Conservation (phyloP, 768 basidiomycete genomes). For the Pleurotus djamor region DNA sequence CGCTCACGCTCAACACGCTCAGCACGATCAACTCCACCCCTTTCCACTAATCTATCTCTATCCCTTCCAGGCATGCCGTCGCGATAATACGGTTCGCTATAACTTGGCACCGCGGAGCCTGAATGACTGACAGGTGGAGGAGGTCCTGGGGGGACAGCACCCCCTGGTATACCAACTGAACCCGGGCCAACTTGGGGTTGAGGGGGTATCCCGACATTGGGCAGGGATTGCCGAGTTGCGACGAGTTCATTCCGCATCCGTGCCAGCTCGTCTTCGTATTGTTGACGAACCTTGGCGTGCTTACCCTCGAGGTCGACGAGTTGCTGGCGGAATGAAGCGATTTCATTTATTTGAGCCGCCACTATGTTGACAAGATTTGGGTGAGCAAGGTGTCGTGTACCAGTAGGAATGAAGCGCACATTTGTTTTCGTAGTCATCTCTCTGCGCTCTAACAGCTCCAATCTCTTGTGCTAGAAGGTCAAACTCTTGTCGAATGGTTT, state of each 20-base stretch:
- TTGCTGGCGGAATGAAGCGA: constrained; percentile 85
- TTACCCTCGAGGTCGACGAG: constrained; percentile 91
- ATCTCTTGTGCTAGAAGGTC: constrained; percentile 72
- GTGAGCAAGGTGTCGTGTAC: neutral
- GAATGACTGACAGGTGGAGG: constrained; percentile 12
- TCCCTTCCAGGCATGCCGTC: neutral
- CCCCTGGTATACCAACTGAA: constrained; percentile 11
- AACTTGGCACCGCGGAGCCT: constrained; percentile 15
- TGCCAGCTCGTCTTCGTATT: constrained; percentile 83
- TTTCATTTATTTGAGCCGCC: constrained; percentile 81
- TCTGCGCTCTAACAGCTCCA: constrained; percentile 63
- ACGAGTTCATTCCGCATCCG: constrained; percentile 71
- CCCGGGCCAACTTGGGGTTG: constrained; percentile 34
- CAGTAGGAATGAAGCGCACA: constrained; percentile 45
- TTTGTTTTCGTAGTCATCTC: constrained; percentile 90
- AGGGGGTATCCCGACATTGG: constrained; percentile 12
- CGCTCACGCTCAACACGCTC: constrained; percentile 12
- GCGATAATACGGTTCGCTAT: constrained; percentile 18
- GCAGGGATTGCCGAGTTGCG: constrained; percentile 36
- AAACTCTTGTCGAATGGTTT: constrained; percentile 81
- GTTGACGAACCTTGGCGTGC: constrained; percentile 81
- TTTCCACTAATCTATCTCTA: neutral
- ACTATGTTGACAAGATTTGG: constrained; percentile 39
- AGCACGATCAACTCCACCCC: neutral
- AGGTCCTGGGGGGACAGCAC: constrained; percentile 20